Base-by-base conservation (phyloP, 75 land plant genomes). In the Ceratopteris richardii region DNA sequence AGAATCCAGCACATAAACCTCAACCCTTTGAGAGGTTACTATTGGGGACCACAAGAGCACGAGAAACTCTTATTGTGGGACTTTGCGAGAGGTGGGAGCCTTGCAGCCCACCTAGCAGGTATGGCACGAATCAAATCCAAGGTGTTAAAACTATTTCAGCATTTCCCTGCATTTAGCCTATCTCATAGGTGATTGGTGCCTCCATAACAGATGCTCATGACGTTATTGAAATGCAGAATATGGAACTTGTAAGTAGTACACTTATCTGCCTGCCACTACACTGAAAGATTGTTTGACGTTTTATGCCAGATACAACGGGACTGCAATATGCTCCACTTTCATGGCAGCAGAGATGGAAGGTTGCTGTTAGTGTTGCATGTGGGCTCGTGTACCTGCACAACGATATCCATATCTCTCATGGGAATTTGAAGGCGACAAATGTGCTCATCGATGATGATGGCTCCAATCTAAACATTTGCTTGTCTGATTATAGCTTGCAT, bases 21-120 rank as follows among this genome's bases (percentile, higher is more conserved):
- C 26, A 71, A 80, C 29, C 66, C 85, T n/a, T 42, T 82, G 54
- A 70, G 91, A 27, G 91, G 81, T 22, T 91, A 83, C 44, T 91
- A 86, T 29, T 91, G 97, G 97, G 97, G 97, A 0, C 90, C 87
- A 10, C 72, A 81, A 55, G 97, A 91, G 72, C 87, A 91, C 44
- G 97, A 91, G 57, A 79, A 85, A 63, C 77, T 91, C 29, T 48
- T 91, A 27, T 37, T 91, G 39, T 74, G 85, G 1, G 97, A 91
- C 42, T 86, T 68, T 31, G 60, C 17, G 22, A 21, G 22, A 2
- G 3, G 22, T 17, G 50, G 50, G 4, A 46, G 50, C 50, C 22
- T 46, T n/a, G 50, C 50, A n/a, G 50, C 50, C 14, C 22, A 14
- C 14, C 17, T 46, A 9, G 37, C 37, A 33, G 37, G 37, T 33